Percentiles rank a stretch among this genome's conserved stretches.
phyloP scores from a whole-genome alignment of 2,329 filamentous ascomycete species.

The Plectosphaerella sp. region DNA sequence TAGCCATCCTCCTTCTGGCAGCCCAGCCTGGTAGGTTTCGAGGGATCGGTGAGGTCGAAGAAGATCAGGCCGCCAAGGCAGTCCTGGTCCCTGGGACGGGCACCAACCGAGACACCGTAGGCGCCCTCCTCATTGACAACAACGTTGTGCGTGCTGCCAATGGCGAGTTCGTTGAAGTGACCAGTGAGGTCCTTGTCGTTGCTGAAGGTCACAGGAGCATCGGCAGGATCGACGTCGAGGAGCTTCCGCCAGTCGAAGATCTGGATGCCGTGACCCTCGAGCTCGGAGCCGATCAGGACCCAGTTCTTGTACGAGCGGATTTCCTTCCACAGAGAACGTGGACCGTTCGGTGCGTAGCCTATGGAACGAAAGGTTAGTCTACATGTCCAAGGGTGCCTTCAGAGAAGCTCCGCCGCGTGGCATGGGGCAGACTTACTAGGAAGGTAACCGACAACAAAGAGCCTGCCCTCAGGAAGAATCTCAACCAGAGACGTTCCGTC shows the following conservation, averaged over 20 bases:
- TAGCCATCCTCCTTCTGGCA: slow-evolving; percentile 41
- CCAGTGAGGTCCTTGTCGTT: slow-evolving; percentile 22
- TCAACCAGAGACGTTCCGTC: slow-evolving; percentile 40
- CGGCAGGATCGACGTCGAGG: slow-evolving; percentile 30
- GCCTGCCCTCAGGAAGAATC: slow-evolving; percentile 30
- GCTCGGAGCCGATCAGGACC: slow-evolving; percentile 29
- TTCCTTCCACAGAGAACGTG: slow-evolving; percentile 22
- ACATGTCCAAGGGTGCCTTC: not conserved
- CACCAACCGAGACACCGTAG: slow-evolving; percentile 36
- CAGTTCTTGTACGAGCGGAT: slow-evolving; percentile 25
- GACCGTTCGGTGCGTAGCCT: slow-evolving; percentile 6
- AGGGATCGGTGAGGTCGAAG: slow-evolving; percentile 47
- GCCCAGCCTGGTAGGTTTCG: slow-evolving; percentile 44
- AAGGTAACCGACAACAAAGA: slow-evolving; percentile 36
- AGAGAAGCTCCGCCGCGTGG: not conserved
- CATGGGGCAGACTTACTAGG: slow-evolving; percentile 6
- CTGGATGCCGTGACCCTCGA: slow-evolving; percentile 47
- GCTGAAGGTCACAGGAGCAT: slow-evolving; percentile 21
- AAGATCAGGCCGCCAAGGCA: slow-evolving; percentile 47
- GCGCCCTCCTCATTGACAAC: slow-evolving; percentile 40
- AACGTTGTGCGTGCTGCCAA: slow-evolving; percentile 35
- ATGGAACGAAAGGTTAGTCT: slow-evolving; percentile 2
- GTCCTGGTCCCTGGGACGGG: slow-evolving; percentile 24
- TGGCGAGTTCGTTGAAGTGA: slow-evolving; percentile 16
- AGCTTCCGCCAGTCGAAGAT: slow-evolving; percentile 54